Evolutionary conservation across 371 early-diverging fungal species (phyloP).

Genomic region (Actinomortierella wolfii): DNA sequence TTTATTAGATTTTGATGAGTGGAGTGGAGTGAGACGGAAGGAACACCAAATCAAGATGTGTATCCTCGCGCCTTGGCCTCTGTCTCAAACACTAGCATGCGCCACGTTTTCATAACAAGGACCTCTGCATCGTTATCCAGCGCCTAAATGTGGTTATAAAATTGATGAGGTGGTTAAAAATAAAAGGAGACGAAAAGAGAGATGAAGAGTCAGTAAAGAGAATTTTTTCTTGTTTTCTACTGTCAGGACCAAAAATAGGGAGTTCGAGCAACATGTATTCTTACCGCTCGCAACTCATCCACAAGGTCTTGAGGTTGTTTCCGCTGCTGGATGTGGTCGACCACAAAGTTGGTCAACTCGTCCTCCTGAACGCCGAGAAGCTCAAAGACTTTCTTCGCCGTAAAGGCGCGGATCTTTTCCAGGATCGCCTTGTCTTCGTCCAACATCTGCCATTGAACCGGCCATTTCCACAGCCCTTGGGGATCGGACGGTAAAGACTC

Average conservation of each 20-base stretch:
- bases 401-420: slow-evolving; percentile 74
- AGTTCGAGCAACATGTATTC: too few species aligned
- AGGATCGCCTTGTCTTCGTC: slow-evolving; percentile 68
- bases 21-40: too few species aligned
- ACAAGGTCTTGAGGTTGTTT: slow-evolving; percentile 62
- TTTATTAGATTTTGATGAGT: too few species aligned
- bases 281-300: slow-evolving; percentile 73
- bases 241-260: not conserved
- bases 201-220: not conserved
- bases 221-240: not conserved
- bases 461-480: slow-evolving; percentile 75
- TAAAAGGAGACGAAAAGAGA: not conserved
- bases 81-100: slow-evolving; percentile 85
- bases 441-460: slow-evolving; percentile 78
- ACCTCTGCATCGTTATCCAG: slow-evolving; percentile 82
- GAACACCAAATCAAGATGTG: too few species aligned
- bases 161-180: not conserved
- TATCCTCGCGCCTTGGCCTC: slow-evolving; percentile 63
- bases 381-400: slow-evolving; percentile 79
- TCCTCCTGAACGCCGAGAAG: slow-evolving; percentile 75
- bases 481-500: slow-evolving; percentile 80
- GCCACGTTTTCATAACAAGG: slow-evolving; percentile 85
- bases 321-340: slow-evolving; percentile 64
- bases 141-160: slow-evolving; percentile 52
- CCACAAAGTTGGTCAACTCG: slow-evolving; percentile 71